phyloP scores from a whole-genome alignment of 495 filamentous ascomycete species.

The Eremomyces bilateralis region DNA sequence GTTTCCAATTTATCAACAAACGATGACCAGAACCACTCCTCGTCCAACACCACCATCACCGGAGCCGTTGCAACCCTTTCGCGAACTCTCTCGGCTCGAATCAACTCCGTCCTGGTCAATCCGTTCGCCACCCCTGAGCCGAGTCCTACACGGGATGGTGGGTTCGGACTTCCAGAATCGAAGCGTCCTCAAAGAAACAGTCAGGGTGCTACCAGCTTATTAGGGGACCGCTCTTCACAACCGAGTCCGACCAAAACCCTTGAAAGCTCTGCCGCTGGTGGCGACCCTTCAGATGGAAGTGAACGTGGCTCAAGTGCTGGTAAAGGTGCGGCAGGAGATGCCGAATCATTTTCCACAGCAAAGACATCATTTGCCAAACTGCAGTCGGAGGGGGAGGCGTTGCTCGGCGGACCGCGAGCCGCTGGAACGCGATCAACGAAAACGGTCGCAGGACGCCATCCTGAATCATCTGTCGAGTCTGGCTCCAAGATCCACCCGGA shows the following conservation, averaged over 20 bases:
- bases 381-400: slow-evolving; percentile 40
- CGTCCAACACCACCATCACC: neutral
- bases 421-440: too few relatives aligned
- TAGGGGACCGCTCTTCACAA: neutral
- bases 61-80: neutral
- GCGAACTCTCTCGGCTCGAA: too few relatives aligned
- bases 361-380: slow-evolving; percentile 35
- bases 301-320: too few relatives aligned
- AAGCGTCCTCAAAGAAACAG: neutral
- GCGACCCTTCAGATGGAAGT: too few relatives aligned
- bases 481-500: too few relatives aligned
- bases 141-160: neutral
- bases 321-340: slow-evolving; percentile 6
- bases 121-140: neutral
- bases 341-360: slow-evolving; percentile 50
- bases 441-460: too few relatives aligned
- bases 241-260: neutral
- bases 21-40: neutral
- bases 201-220: too few relatives aligned
- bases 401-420: slow-evolving; percentile 26
- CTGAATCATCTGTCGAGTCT: too few relatives aligned
- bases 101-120: too few relatives aligned
- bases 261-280: neutral
- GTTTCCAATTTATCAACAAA: neutral
- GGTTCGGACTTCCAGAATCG: too few relatives aligned